Evolutionary conservation across 1,284 basidiomycete species (phyloP), one percentile per base, ranked within the genome.

Genomic region (Ganoderma lucidum): DNA sequence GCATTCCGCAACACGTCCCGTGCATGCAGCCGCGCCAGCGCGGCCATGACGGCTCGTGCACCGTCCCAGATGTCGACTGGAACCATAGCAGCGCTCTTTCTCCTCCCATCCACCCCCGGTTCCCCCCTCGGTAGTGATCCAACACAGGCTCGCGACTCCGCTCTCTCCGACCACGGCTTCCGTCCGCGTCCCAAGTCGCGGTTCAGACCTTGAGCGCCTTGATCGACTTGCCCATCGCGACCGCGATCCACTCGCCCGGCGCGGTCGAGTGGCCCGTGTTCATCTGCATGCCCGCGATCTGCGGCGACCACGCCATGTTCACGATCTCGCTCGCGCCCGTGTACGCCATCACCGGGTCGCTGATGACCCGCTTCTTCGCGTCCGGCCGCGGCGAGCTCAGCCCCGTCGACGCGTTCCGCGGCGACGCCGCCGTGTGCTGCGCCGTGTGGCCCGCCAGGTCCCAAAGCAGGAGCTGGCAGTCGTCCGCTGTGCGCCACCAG

Each of bases 381-480:
- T 94, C 92, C 58, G 92, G 91, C 63, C 87, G 85, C 64, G 88
- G 91, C 59, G 89, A 93, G 79, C 89, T 93, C 69, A 91, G 80
- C n/a, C 89, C 87, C 61, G 91, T 87, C 70, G 88, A 85, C 68
- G 90, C 82, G 71, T 87, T 86, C 51, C 89, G 85, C 44, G 90
- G 90, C 32, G 89, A 91, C 30, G 88, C 83, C 9, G 88, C 84
- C 19, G 85, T 83, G 9, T 75, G 64, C 71, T 75, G 65, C 71
- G 89, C 88, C 1, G 87, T 89, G 75, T 90, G 86, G 55, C 84
- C 83, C 58, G 89, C 83, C 28, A 97, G 86, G 79, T 98, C 96
- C 93, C 96, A 98, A 14, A 98, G 81, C 12, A 98, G 84, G 12
- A 97, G 84, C 80, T 97, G 96, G 72, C 93, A 93, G 81, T 98